These are phyloP conservation scores for Cystobasidium sp. DNA, from an alignment of 1,284 basidiomycete genomes.

Conservation along the genomic window DNA sequence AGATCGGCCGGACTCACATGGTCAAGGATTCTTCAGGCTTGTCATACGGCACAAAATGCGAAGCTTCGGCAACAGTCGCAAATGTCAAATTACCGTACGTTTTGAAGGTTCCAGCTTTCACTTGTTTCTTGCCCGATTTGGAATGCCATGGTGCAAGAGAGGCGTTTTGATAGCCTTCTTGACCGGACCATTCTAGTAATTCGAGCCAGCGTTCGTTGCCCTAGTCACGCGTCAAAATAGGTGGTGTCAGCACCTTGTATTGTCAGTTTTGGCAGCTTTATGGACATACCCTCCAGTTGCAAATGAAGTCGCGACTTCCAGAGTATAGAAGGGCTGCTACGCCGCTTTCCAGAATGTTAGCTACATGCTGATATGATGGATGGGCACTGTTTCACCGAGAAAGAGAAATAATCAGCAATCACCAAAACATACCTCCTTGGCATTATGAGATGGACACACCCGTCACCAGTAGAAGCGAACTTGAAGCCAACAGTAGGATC, in stretches of 20 bases:
- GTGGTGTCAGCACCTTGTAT: background rate
- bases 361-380: slow-evolving; percentile 47
- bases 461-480: slow-evolving; percentile 49
- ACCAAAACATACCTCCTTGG: background rate
- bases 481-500: slow-evolving; percentile 48
- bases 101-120: slow-evolving; percentile 47
- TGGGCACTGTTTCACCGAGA: slow-evolving; percentile 29
- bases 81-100: slow-evolving; percentile 49
- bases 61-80: slow-evolving; percentile 45
- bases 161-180: slow-evolving; percentile 44
- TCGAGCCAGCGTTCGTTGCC: slow-evolving; percentile 49
- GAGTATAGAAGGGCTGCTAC: slow-evolving; percentile 49
- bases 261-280: background rate
- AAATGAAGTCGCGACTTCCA: slow-evolving; percentile 50
- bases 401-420: background rate
- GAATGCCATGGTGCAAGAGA: slow-evolving; percentile 48
- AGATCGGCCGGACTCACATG: slow-evolving; percentile 40
- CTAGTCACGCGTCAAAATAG: background rate
- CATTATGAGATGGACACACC: too few species aligned
- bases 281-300: slow-evolving; percentile 44
- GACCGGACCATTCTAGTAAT: slow-evolving; percentile 47
- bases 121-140: slow-evolving; percentile 1
- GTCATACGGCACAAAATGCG: slow-evolving; percentile 49
- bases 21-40: slow-evolving; percentile 48
- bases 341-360: slow-evolving; percentile 47